phyloP scores from a whole-genome alignment of 306 rosid genomes.

The Canavalia ensiformis region DNA sequence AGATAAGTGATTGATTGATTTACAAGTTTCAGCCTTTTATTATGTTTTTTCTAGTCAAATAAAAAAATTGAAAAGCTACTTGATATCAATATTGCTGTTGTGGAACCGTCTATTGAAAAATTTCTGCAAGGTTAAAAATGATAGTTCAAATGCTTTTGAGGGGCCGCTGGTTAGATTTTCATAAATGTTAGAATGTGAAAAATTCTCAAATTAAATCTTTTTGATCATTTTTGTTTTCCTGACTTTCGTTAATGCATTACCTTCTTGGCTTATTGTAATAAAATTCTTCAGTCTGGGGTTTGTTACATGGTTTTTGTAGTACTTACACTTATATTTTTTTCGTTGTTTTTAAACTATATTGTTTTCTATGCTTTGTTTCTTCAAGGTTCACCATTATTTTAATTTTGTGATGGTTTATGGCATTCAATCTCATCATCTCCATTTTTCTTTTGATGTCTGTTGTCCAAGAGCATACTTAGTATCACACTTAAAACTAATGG shows the following conservation, averaged over 20 bases:
- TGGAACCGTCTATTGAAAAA: neutral
- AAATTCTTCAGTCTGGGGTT: neutral
- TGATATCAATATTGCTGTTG: neutral
- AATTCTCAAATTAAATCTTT: neutral
- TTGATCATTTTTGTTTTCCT: neutral
- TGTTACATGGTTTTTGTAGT: neutral
- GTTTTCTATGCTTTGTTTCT: neutral
- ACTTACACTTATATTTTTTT: neutral
- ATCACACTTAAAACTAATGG: constrained; percentile 15
- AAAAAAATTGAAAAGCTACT: constrained; percentile 7
- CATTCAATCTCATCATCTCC: neutral
- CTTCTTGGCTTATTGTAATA: constrained; percentile 3
- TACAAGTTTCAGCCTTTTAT: neutral
- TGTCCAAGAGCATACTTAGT: neutral
- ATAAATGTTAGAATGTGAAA: neutral
- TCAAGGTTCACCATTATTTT: neutral
- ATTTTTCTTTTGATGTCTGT: neutral
- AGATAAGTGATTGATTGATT: neutral
- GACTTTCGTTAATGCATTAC: neutral
- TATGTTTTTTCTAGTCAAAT: constrained; percentile 3
- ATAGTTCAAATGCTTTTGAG: neutral
- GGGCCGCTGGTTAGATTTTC: constrained; percentile 12
- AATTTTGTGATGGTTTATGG: neutral
- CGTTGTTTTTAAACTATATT: neutral
- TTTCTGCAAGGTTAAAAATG: neutral